Conservation (phyloP, 2,329 filamentous ascomycete genomes). For the Pseudogymnoascus pannorum region DNA sequence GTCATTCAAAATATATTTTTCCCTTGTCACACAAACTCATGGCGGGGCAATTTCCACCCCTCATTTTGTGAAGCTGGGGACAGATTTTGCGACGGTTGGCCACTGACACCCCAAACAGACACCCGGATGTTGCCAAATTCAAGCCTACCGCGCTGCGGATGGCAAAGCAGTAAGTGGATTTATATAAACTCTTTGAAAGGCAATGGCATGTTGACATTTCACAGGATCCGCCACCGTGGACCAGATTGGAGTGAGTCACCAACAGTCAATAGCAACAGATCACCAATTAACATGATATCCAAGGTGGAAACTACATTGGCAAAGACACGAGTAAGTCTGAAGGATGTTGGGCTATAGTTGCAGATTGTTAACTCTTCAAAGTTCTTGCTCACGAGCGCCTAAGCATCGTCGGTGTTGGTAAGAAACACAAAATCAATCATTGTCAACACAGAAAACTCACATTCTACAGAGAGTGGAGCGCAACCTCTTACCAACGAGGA, state of each 20-base stretch:
- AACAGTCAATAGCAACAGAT: constrained; percentile 19
- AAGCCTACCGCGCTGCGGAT: constrained; percentile 91
- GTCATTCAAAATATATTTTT: constrained; percentile 30
- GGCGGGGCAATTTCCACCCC: constrained; percentile 32
- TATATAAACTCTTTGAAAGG: not conserved
- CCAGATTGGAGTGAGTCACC: constrained; percentile 89
- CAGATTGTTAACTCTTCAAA: constrained; percentile 32
- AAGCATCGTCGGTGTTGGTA: constrained; percentile 94
- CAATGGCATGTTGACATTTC: constrained; percentile 11
- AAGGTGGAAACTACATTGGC: constrained; percentile 79
- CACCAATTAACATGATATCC: constrained; percentile 15
- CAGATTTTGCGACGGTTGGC: not conserved
- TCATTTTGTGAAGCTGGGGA: constrained; percentile 17
- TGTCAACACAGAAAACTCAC: constrained; percentile 5
- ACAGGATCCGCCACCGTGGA: constrained; percentile 85
- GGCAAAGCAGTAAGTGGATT: constrained; percentile 73
- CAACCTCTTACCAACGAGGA: constrained; percentile 94
- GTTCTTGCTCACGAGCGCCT: constrained; percentile 96
- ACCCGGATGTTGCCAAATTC: constrained; percentile 93
- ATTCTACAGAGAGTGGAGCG: constrained; percentile 73
- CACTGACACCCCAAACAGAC: constrained; percentile 40
- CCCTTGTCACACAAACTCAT: constrained; percentile 19
- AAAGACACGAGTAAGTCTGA: constrained; percentile 76
- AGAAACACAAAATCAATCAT: constrained; percentile 28
- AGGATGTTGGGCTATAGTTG: not conserved